A percentile compares a stretch with the other conserved stretches of the same genome.
These are phyloP conservation scores for Trapa incisa DNA, from an alignment of 345 rosid species.

Conservation along the genomic window DNA sequence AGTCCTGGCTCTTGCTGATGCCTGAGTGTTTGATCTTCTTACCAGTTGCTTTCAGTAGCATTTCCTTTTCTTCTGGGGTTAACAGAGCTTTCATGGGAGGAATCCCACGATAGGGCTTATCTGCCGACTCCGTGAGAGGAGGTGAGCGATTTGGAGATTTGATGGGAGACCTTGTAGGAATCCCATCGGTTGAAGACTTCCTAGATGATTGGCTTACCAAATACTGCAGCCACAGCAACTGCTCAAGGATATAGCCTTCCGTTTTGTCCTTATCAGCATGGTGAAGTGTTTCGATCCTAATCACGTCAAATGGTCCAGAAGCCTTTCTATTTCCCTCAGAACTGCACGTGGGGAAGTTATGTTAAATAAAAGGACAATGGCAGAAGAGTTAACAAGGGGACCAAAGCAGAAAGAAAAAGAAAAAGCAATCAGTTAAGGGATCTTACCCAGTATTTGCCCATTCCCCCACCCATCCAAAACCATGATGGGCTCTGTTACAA, in stretches of 20 bases:
- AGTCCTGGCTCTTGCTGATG: conserved; percentile 39
- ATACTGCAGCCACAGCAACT: conserved; percentile 67
- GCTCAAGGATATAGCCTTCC: conserved; percentile 70
- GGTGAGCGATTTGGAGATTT: conserved; percentile 4
- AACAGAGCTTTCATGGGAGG: not conserved
- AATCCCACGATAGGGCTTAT: not conserved
- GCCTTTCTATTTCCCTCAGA: conserved; percentile 44
- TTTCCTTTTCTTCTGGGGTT: conserved; percentile 18
- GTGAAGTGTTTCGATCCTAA: conserved; percentile 70
- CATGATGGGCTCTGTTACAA: conserved; percentile 79
- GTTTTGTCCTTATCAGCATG: conserved; percentile 77
- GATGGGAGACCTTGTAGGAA: conserved; percentile 10
- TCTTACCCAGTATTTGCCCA: conserved; percentile 98
- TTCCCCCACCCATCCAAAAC: conserved; percentile 99
- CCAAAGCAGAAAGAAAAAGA: not conserved
- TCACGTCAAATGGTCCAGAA: conserved; percentile 33
- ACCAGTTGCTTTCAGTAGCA: conserved; percentile 21
- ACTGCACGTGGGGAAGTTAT: conserved; percentile 22
- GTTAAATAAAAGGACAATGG: not conserved
- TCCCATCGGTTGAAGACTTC: conserved; percentile 5
- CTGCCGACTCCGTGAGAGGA: not conserved
- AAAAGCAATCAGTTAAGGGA: not conserved
- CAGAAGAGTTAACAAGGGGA: not conserved
- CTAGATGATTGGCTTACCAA: conserved; percentile 47
- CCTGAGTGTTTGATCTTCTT: conserved; percentile 16